phyloP scores from a whole-genome alignment of 768 basidiomycete genomes.

The Leccinum barrowsii region DNA sequence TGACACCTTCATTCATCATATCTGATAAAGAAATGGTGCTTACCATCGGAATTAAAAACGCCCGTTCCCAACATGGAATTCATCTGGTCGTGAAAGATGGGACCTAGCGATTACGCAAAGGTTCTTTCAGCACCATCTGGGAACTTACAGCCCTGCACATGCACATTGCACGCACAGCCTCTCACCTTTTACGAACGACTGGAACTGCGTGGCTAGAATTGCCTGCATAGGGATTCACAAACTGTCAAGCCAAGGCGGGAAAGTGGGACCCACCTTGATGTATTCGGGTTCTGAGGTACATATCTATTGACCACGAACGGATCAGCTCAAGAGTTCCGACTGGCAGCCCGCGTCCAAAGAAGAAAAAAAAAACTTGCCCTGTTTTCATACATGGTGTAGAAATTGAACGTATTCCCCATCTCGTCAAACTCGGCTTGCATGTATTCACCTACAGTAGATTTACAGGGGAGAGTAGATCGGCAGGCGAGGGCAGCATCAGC shows the following conservation, averaged over 20 bases:
- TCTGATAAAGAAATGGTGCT: not conserved
- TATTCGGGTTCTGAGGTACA: conserved; percentile 38
- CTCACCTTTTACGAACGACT: conserved; percentile 35
- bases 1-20: not conserved
- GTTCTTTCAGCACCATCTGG: not conserved
- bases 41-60: conserved; percentile 42
- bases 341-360: not conserved
- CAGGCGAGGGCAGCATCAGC: not conserved
- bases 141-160: not conserved
- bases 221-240: conserved; percentile 19
- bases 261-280: conserved; percentile 31
- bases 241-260: not conserved
- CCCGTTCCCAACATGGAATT: conserved; percentile 33
- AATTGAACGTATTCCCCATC: conserved; percentile 24
- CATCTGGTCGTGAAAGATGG: conserved; percentile 24
- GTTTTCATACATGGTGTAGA: conserved; percentile 25
- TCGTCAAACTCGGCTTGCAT: not conserved
- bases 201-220: conserved; percentile 37
- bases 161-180: not conserved
- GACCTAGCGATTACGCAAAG: conserved; percentile 10
- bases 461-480: not conserved
- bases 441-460: not conserved
- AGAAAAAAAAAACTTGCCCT: conserved; percentile 12
- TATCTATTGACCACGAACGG: conserved; percentile 24
- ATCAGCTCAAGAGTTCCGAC: not conserved